These are phyloP conservation scores for Dioszegia hungarica DNA, from an alignment of 768 basidiomycete species.

Conservation along the genomic window DNA sequence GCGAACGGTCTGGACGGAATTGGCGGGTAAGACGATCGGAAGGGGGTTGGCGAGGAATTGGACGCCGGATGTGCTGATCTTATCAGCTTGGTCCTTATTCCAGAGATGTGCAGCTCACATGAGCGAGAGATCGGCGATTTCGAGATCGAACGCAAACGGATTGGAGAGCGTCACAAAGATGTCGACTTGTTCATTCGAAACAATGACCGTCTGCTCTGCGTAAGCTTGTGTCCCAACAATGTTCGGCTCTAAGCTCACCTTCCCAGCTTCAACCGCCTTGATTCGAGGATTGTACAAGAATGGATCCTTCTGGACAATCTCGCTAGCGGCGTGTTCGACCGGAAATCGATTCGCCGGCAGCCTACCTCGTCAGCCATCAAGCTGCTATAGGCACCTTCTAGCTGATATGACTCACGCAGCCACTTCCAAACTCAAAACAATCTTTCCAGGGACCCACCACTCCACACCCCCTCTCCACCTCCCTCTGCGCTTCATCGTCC, in stretches of 20 bases:
- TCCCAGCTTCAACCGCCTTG: constrained; percentile 55
- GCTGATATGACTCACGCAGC: constrained; percentile 59
- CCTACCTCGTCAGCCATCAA: constrained; percentile 50
- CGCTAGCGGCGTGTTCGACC: constrained; percentile 60
- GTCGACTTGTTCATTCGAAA: constrained; percentile 77
- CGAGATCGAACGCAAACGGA: constrained; percentile 86
- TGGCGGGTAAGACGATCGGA: constrained; percentile 66
- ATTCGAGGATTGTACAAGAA: constrained; percentile 87
- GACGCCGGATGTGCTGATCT: constrained; percentile 71
- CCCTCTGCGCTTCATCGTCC: constrained; percentile 71
- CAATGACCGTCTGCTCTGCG: constrained; percentile 59
- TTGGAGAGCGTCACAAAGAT: constrained; percentile 81
- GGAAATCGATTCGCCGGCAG: constrained; percentile 67
- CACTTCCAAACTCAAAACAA: constrained; percentile 72
- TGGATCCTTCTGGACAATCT: constrained; percentile 58
- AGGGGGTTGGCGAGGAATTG: constrained; percentile 64
- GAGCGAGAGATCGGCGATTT: constrained; percentile 71
- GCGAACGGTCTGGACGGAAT: constrained; percentile 66
- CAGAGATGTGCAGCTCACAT: constrained; percentile 56
- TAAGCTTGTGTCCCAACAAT: constrained; percentile 45
- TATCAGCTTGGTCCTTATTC: background rate
- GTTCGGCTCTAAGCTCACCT: constrained; percentile 52
- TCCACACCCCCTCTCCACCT: constrained; percentile 53
- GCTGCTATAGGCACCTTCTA: background rate
- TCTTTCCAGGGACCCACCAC: constrained; percentile 76